phyloP scores from a whole-genome alignment of 352 stramenopile genomes.

The Pythium rhizo-oryzae region DNA sequence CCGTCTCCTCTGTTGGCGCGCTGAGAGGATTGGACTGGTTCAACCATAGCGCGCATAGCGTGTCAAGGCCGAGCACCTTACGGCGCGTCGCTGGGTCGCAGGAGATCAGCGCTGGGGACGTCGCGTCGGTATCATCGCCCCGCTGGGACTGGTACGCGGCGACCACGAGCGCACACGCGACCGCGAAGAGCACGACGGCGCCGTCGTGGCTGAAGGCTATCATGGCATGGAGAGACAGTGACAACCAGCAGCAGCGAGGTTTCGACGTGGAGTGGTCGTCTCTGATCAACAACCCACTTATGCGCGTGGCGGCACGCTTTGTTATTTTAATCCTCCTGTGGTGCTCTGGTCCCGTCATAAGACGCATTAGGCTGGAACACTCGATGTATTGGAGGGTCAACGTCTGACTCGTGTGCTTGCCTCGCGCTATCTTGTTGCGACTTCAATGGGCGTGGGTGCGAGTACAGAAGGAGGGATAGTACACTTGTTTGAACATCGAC shows the following conservation, averaged over 20 bases:
- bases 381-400: too few species aligned
- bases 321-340: background rate
- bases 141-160: background rate
- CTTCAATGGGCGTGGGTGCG: too few species aligned
- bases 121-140: background rate
- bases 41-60: background rate
- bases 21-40: background rate
- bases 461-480: too few species aligned
- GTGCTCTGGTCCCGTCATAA: background rate
- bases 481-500: too few species aligned
- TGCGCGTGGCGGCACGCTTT: background rate
- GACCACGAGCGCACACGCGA: background rate
- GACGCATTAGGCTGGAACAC: too few species aligned
- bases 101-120: background rate
- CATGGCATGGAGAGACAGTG: background rate
- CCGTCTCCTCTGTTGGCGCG: background rate
- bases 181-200: background rate
- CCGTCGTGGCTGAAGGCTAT: background rate
- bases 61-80: background rate
- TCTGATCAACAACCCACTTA: too few species aligned
- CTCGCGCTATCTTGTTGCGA: too few species aligned
- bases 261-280: too few species aligned
- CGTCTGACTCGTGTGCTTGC: too few species aligned
- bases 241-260: background rate
- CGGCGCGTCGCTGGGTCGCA: background rate